A percentile compares a stretch with the other conserved stretches of the same genome.
These are phyloP conservation scores for Myochromella boudieri DNA, from an alignment of 768 basidiomycete species.

Conservation along the genomic window DNA sequence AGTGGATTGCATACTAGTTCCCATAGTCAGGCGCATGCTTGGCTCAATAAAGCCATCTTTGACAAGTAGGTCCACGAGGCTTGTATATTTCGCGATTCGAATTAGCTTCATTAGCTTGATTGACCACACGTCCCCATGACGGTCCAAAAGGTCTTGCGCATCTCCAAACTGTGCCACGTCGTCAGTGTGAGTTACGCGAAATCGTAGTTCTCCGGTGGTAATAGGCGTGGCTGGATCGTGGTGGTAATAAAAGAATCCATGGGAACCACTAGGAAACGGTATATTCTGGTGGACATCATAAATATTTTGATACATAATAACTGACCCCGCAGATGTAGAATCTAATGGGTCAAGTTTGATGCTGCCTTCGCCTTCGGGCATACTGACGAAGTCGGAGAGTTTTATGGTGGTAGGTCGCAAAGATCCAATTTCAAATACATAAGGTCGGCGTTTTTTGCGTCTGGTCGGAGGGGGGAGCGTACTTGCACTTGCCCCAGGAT, in stretches of 20 bases:
- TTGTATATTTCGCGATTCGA: not conserved
- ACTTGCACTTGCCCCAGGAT: too few relatives aligned
- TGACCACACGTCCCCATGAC: not conserved
- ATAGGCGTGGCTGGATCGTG: not conserved
- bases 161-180: not conserved
- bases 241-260: constrained; percentile 9
- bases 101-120: not conserved
- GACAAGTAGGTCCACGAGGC: not conserved
- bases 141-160: not conserved
- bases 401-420: too few relatives aligned
- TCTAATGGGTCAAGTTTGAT: too few relatives aligned
- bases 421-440: too few relatives aligned
- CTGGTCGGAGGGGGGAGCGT: too few relatives aligned
- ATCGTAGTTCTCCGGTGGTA: constrained; percentile 4
- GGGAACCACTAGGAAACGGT: not conserved
- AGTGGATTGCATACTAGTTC: not conserved
- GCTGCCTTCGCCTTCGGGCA: too few relatives aligned
- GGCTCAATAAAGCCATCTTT: not conserved
- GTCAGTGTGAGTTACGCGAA: not conserved
- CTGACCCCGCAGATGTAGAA: too few relatives aligned
- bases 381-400: too few relatives aligned
- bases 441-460: too few relatives aligned
- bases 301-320: too few relatives aligned
- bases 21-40: not conserved
- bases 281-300: too few relatives aligned